Percentiles rank a stretch among this genome's conserved stretches.
Evolutionary conservation across 2,329 filamentous ascomycete genomes (phyloP).

Genomic region (Huntiella bhutanensis): DNA sequence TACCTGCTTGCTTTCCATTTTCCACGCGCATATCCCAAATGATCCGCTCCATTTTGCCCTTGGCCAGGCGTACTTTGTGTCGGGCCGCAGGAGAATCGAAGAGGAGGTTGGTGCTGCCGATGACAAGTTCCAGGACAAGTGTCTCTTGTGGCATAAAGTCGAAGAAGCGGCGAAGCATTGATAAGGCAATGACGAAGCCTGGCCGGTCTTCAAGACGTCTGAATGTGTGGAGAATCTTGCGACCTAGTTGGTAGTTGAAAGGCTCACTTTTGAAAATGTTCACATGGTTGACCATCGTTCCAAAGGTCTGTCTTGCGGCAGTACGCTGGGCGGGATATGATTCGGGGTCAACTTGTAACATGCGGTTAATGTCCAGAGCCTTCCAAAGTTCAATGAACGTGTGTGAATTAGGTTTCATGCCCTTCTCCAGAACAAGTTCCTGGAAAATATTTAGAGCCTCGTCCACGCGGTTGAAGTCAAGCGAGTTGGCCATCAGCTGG

Average conservation of each 20-base stretch:
- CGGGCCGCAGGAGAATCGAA: slow-evolving; percentile 24
- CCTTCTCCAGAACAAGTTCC: slow-evolving; percentile 29
- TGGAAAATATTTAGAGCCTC: slow-evolving; percentile 38
- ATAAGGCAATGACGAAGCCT: slow-evolving; percentile 28
- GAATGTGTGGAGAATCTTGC: slow-evolving; percentile 32
- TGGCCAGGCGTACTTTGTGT: slow-evolving; percentile 23
- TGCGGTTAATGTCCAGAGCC: slow-evolving; percentile 31
- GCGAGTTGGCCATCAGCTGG: slow-evolving; percentile 49
- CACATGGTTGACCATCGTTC: slow-evolving; percentile 29
- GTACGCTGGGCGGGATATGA: slow-evolving; percentile 17
- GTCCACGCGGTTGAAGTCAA: slow-evolving; percentile 36
- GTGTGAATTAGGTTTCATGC: slow-evolving; percentile 42
- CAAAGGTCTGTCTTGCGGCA: slow-evolving; percentile 25
- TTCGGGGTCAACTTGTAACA: slow-evolving; percentile 19
- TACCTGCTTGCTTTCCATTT: slow-evolving; percentile 12
- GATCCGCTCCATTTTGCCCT: slow-evolving; percentile 24
- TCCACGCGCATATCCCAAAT: slow-evolving; percentile 9
- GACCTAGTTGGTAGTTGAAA: slow-evolving; percentile 28
- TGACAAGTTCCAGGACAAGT: slow-evolving; percentile 27
- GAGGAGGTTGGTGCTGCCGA: slow-evolving; percentile 25
- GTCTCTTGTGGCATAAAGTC: slow-evolving; percentile 26
- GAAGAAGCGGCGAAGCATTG: slow-evolving; percentile 25
- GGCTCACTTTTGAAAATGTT: slow-evolving; percentile 21
- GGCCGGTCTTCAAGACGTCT: slow-evolving; percentile 25
- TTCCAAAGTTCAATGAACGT: slow-evolving; percentile 53